Evolutionary conservation across 73 alveolate species (phyloP).

Genomic region (Paramecium octaurelia): DNA sequence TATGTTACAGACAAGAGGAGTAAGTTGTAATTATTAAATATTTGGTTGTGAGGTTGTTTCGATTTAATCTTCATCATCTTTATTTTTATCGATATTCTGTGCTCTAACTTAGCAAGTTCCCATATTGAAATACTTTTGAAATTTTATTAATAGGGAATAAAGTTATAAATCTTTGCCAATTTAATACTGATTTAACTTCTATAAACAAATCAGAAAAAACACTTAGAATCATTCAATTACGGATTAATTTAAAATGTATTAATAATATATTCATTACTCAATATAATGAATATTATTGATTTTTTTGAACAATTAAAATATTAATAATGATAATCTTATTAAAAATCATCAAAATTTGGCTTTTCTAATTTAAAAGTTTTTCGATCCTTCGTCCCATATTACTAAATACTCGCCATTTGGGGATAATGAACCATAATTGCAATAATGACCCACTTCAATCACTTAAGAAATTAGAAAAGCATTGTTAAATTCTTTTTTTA

Average conservation of each 20-base stretch:
- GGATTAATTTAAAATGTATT: background rate
- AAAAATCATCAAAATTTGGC: background rate
- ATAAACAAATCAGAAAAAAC: background rate
- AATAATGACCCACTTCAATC: background rate
- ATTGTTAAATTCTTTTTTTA: background rate
- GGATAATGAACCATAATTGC: background rate
- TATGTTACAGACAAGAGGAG: background rate
- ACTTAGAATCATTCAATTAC: background rate
- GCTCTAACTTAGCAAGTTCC: background rate
- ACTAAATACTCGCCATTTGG: background rate
- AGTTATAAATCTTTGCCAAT: background rate
- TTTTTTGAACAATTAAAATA: background rate
- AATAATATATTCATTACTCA: background rate
- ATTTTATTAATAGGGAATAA: background rate
- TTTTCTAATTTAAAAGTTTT: background rate
- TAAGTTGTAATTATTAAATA: background rate
- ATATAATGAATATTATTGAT: background rate
- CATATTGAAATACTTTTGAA: background rate
- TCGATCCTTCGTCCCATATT: background rate
- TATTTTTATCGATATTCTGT: background rate
- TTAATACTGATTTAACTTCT: background rate
- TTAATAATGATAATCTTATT: background rate
- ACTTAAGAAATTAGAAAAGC: background rate
- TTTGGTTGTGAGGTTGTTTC: background rate
- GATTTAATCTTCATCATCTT: background rate